Base-by-base conservation (phyloP, 2,329 filamentous ascomycete species). In the Zalaria sp. region DNA sequence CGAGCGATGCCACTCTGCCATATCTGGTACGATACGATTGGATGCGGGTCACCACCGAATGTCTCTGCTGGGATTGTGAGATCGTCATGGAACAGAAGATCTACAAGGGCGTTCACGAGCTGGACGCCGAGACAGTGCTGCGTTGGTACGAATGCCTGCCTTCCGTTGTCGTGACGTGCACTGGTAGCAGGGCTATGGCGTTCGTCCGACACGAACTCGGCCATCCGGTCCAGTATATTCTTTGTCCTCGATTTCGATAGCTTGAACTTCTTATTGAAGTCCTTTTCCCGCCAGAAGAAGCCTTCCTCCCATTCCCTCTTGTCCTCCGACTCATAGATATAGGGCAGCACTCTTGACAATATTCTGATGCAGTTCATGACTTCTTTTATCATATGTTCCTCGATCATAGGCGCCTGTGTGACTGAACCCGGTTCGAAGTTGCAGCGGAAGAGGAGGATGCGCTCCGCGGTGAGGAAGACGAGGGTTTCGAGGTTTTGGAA, bases 1-100 rank as follows among this genome's bases (percentile, higher is more conserved):
- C 94, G 93, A 9, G 91, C 91, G 27, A 98, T 89, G 38, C 91
- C 91, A 56, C 85, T 96, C 65, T 95, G 87, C 91, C 91, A 98
- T 57, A 98, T 96, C 41, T 86, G 82, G 62, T 91, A 94, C 5
- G 81, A 83, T 43, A 95, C 71, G 35, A 83, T 74, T 7, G 29
- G 7, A n/a, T 32, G 29, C 29, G 29, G 29, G 44, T 71, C 75
- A 10, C 39, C 38, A 31, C 39, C 41, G 9, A 46, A 40, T 27
- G 40, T 42, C 10, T 48, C 43, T 31, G 36, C n/a, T 5, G 89
- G 84, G 10, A 95, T 73, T 0, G 89, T 94, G 54, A 98, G 82
- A 42, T 87, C 84, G 5, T 83, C 80, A 59, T 85, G 94, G 72
- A 98, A 98, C 35, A 96, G 72, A 41, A 96, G 66, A 56, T 95